These are phyloP conservation scores for Fusarium keratoplasticum DNA, from an alignment of 2,329 filamentous ascomycete genomes.

Conservation along the genomic window DNA sequence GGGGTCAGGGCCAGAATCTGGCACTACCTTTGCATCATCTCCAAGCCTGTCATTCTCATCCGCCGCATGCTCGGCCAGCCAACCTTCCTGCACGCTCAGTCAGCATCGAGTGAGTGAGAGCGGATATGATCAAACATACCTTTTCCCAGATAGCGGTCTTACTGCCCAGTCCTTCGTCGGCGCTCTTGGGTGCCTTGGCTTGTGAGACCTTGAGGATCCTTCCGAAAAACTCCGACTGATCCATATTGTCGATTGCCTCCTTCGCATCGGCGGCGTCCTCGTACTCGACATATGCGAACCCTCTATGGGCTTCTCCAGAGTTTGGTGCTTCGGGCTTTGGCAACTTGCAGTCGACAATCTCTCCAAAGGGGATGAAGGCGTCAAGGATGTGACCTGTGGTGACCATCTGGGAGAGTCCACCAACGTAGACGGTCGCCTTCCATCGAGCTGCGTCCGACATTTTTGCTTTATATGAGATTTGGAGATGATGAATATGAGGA, in stretches of 20 bases:
- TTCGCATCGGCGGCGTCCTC: constrained; percentile 86
- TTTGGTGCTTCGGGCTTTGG: constrained; percentile 89
- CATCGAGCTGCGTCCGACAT: constrained; percentile 88
- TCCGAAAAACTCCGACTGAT: constrained; percentile 94
- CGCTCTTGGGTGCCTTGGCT: constrained; percentile 91
- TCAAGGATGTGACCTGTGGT: constrained; percentile 82
- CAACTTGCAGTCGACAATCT: constrained; percentile 90
- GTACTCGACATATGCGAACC: constrained; percentile 97
- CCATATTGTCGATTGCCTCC: constrained; percentile 99
- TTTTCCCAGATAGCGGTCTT: constrained; percentile 98
- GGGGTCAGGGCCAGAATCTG: constrained; percentile 76
- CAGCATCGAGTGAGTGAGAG: constrained; percentile 7
- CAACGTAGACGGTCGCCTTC: constrained; percentile 93
- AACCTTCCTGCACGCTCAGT: constrained; percentile 77
- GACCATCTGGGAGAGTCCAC: constrained; percentile 84
- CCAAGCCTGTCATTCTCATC: constrained; percentile 74
- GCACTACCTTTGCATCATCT: constrained; percentile 44
- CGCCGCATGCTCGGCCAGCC: constrained; percentile 87
- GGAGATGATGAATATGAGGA: neutral
- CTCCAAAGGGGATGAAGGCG: constrained; percentile 96
- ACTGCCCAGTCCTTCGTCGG: constrained; percentile 88
- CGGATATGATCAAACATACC: constrained; percentile 64
- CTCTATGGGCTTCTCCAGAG: constrained; percentile 82
- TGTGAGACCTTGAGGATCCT: constrained; percentile 90
- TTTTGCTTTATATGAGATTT: constrained; percentile 4